These are phyloP conservation scores for Phanerochaete sordida DNA, from an alignment of 768 basidiomycete species.

Conservation along the genomic window DNA sequence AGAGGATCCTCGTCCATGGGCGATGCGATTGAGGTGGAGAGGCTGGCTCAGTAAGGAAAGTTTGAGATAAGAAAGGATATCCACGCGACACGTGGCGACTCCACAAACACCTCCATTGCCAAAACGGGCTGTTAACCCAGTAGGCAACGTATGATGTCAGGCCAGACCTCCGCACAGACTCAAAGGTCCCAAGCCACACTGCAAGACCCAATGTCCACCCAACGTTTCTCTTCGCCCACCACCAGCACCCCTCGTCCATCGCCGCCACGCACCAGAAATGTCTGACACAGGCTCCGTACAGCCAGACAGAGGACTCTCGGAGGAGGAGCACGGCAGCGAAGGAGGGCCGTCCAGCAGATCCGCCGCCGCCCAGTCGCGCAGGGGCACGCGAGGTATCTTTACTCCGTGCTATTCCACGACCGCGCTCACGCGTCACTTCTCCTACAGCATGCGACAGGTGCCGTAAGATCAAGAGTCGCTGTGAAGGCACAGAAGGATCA, in stretches of 20 bases:
- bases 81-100: background rate
- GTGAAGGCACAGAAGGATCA: constrained; percentile 68
- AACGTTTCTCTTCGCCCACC: constrained; percentile 5
- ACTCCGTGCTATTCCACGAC: background rate
- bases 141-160: background rate
- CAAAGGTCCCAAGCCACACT: background rate
- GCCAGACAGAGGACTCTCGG: constrained; percentile 10
- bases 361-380: background rate
- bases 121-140: no score
- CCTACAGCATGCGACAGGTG: constrained; percentile 79
- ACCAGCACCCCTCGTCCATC: background rate
- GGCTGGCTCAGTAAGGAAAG: background rate
- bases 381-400: constrained; percentile 23
- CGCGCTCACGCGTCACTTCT: background rate
- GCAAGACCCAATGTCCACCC: background rate
- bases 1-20: constrained; percentile 13
- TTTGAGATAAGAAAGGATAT: background rate
- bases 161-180: background rate
- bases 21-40: background rate
- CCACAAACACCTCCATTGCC: background rate
- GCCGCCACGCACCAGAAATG: background rate
- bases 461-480: constrained; percentile 85
- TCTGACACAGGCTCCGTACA: background rate
- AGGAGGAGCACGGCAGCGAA: constrained; percentile 15
- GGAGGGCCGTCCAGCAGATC: constrained; percentile 13